phyloP scores from a whole-genome alignment of 108 stramenopile genomes.

The Thalassiosira profunda region DNA sequence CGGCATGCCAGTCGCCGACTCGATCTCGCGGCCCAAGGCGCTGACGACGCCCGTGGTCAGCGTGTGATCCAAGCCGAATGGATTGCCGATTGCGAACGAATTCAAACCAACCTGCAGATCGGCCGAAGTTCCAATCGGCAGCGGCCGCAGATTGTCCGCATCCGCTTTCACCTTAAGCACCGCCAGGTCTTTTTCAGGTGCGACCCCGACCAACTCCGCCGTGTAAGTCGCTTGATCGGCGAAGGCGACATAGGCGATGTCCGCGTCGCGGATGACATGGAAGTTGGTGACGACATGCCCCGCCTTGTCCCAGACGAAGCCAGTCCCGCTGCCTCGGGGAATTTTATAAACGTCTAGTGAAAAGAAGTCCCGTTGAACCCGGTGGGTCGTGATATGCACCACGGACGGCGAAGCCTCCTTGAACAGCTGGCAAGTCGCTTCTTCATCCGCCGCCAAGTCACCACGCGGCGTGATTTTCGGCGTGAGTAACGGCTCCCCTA shows the following conservation, averaged over 20 bases:
- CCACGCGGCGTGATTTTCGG: no score
- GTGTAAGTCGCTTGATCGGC: slow-evolving; percentile 51
- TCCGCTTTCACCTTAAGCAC: slow-evolving; percentile 87
- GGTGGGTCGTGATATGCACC: slow-evolving; percentile 62
- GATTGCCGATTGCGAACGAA: slow-evolving; percentile 94
- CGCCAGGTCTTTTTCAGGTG: slow-evolving; percentile 95
- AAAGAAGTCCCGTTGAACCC: slow-evolving; percentile 12
- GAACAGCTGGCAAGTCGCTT: no score
- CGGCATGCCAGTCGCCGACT: slow-evolving; percentile 90
- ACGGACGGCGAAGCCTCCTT: slow-evolving; percentile 70
- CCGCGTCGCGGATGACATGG: slow-evolving; percentile 91
- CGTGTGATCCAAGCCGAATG: slow-evolving; percentile 96
- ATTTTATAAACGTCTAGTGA: slow-evolving; percentile 31
- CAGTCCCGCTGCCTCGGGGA: slow-evolving; percentile 80
- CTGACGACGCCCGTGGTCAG: slow-evolving; percentile 78
- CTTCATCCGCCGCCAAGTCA: no score
- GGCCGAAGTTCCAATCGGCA: slow-evolving; percentile 63
- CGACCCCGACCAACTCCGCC: slow-evolving; percentile 86
- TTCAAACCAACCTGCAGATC: slow-evolving; percentile 75
- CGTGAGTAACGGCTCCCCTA: no score
- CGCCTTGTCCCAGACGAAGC: slow-evolving; percentile 91
- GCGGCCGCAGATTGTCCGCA: slow-evolving; percentile 51
- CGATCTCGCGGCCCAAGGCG: slow-evolving; percentile 83
- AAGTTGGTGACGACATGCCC: slow-evolving; percentile 80
- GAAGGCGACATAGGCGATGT: slow-evolving; percentile 74